Evolutionary conservation across 1,284 basidiomycete species (phyloP), one percentile per base, ranked within the genome.

Genomic region (Apiotrichum montevideense): DNA sequence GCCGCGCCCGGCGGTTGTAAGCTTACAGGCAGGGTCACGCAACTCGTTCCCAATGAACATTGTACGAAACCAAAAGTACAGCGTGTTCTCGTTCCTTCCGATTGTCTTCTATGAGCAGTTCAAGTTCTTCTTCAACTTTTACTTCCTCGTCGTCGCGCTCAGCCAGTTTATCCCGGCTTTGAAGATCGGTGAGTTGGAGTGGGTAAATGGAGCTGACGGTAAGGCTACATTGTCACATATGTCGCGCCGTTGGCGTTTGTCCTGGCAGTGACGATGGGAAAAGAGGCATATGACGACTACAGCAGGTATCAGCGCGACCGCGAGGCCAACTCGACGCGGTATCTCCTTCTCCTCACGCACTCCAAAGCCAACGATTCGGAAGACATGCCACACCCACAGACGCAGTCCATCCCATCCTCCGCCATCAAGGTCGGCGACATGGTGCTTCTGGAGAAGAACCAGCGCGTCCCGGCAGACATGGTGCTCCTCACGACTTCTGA

Each of bases 61-160:
- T 37, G 88, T 98, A 44, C 86, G 90, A 65, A 99, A 99, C 70
- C 95, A 98, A 75, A 99, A 99, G 78, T 98, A 98, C 82, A 96
- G 92, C 71, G 78, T 90, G 51, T 82, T 92, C 77, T 91, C 90
- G 8, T 98, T 98, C 79, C 81, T 99, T 4, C 95, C 95, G 0
- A 83, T 97, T 61, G 94, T 98, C 45, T 86, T 98, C 73, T 98
- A 98, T 77, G 94, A 98, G 75, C 96, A 98, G 76, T 99, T 98
- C 87, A 98, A 98, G 78, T 98, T 96, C 81, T 99, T 99, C 81
- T 98, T 97, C 86, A 99, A 99, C 75, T 83, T 98, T 11, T 99
- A 98, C 78, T 99, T 99, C 72, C 84, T 98, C 4, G 85, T 98
- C 11, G 96, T 99, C 13, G 95, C 96, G 0, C 80, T 98, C 4